Evolutionary conservation across 2,329 filamentous ascomycete species (phyloP), one percentile per base, ranked within the genome.

Genomic region (Aspergillus felis): DNA sequence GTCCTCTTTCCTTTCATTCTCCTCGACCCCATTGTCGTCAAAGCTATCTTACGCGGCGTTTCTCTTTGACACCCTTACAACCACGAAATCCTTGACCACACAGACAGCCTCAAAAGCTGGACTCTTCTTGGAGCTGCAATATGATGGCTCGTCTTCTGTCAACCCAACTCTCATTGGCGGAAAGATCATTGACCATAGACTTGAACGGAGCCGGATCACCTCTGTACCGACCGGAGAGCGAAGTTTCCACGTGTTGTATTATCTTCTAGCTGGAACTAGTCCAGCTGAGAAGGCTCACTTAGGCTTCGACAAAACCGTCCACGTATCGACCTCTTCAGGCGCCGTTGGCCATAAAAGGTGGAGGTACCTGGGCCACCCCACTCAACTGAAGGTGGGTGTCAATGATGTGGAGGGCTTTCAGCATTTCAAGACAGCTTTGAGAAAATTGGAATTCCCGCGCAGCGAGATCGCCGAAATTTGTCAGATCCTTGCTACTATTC

Each of bases 381-480:
- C 93, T 0, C 94, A 99, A 76, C 83, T 99, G 63, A 97, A 96
- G 74, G 91, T 97, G 28, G 94, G 94, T 57, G 92, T 99, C 72
- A 97, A 99, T 68, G 94, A 99, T 70, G 83, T 88, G 1, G 92
- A 97, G 69, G 94, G 93, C 4, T 99, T 99, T 75, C 91, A 96
- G 71, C 88, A 97, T 54, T 97, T 99, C 82, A 97, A 97, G 80
- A 96, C 91, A 1, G 94, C 94, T 1, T 79, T 99, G 51, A 85
- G 92, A 63, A 97, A 96, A 74, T 83, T 99, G 14, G 94, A 97
- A 75, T 97, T 99, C 62, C 90, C 93, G 3, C 85, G 92, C 55
- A 87, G 88, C 59, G 94, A 97, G 68, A 96, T 99, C 70, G 94
- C 94, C 42, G 93, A 97, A 72, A 92, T 99, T 56, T 99, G 94